Evolutionary conservation across 495 filamentous ascomycete genomes (phyloP).

Genomic region (Corynascus novoguineensis): DNA sequence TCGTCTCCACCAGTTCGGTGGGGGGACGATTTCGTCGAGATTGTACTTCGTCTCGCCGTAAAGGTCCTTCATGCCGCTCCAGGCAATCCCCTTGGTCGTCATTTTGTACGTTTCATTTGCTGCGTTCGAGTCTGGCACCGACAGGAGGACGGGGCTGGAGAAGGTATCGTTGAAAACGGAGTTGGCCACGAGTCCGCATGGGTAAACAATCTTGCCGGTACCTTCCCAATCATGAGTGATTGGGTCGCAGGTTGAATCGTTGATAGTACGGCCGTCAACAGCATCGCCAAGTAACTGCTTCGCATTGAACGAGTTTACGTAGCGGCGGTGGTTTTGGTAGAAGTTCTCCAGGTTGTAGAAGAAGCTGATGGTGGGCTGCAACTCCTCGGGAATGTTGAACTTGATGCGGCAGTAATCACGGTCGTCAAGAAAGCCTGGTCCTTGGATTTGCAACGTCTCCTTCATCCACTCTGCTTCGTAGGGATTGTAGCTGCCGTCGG

Average conservation of each 20-base stretch:
- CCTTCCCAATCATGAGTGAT: slow-evolving; percentile 49
- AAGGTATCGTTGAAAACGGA: slow-evolving; percentile 98
- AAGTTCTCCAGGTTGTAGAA: slow-evolving; percentile 98
- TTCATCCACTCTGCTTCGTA: slow-evolving; percentile 30
- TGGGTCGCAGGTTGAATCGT: slow-evolving; percentile 67
- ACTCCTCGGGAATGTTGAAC: slow-evolving; percentile 71
- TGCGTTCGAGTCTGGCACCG: slow-evolving; percentile 25
- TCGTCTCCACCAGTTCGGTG: slow-evolving; percentile 72
- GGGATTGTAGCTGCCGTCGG: slow-evolving; percentile 25
- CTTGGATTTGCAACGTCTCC: slow-evolving; percentile 13
- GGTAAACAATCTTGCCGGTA: slow-evolving; percentile 71
- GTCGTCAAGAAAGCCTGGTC: slow-evolving; percentile 20
- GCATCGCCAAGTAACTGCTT: slow-evolving; percentile 75
- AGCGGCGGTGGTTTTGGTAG: slow-evolving; percentile 98
- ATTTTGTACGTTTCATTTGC: slow-evolving; percentile 56
- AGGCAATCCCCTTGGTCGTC: slow-evolving; percentile 72
- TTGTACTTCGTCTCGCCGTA: slow-evolving; percentile 66
- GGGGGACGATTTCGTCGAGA: slow-evolving; percentile 58
- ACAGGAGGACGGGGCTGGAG: slow-evolving; percentile 50
- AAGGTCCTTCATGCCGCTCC: slow-evolving; percentile 72
- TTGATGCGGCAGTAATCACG: slow-evolving; percentile 54
- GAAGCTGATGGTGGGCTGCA: slow-evolving; percentile 74
- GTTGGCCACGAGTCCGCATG: slow-evolving; percentile 93
- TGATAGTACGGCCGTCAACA: slow-evolving; percentile 54
- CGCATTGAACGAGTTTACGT: slow-evolving; percentile 80